Percentiles rank a stretch among this genome's conserved stretches.
Evolutionary conservation across 768 basidiomycete species (phyloP).

Genomic region (Lentinus brumalis): DNA sequence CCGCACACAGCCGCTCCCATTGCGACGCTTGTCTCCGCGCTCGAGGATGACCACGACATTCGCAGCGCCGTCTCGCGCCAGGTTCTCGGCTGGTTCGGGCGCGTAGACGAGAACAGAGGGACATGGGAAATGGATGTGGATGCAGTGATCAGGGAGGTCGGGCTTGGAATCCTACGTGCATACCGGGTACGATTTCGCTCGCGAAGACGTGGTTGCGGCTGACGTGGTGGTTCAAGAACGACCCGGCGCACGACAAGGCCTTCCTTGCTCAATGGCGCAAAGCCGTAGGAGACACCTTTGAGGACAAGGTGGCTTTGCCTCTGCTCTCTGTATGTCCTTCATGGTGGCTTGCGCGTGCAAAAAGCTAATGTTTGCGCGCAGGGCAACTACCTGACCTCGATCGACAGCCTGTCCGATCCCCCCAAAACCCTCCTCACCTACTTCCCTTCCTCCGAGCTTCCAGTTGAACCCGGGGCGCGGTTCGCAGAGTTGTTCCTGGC

Average conservation of each 20-base stretch:
- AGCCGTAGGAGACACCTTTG: conserved; percentile 79
- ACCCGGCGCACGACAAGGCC: conserved; percentile 53
- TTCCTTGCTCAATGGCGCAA: conserved; percentile 72
- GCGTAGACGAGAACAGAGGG: conserved; percentile 37
- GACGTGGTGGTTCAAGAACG: conserved; percentile 44
- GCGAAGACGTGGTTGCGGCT: not conserved
- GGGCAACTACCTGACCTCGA: conserved; percentile 72
- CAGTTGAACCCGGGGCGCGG: conserved; percentile 74
- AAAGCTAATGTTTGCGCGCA: conserved; percentile 30
- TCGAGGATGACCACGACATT: conserved; percentile 77
- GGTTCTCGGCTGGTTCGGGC: conserved; percentile 84
- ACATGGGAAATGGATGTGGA: conserved; percentile 69
- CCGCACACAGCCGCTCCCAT: conserved; percentile 53
- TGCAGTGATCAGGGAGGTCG: conserved; percentile 71
- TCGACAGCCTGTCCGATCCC: conserved; percentile 38
- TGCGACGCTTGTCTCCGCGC: conserved; percentile 56
- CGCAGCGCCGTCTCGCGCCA: conserved; percentile 60
- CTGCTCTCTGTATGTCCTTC: conserved; percentile 64
- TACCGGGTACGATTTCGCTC: conserved; percentile 46
- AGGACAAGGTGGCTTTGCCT: conserved; percentile 55
- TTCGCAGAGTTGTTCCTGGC: conserved; percentile 90
- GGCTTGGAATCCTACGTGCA: conserved; percentile 68
- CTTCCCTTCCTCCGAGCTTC: conserved; percentile 75
- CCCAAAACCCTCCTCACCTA: conserved; percentile 53
- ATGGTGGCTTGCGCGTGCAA: not conserved